Evolutionary conservation across 768 basidiomycete species (phyloP).

Genomic region (Coprinopsis marcescibilis): DNA sequence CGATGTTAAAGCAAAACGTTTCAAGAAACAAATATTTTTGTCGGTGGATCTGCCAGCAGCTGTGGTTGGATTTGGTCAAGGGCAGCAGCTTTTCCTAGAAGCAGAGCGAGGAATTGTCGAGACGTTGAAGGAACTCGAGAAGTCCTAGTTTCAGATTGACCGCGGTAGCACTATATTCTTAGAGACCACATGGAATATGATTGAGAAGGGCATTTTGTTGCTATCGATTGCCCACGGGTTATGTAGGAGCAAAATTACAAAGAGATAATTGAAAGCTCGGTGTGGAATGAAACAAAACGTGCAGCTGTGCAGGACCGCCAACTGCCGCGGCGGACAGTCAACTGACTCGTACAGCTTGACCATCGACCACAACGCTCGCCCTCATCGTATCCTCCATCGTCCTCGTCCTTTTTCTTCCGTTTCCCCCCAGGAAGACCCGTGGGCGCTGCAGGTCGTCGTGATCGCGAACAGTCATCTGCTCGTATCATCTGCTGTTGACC

Average conservation of each 20-base stretch:
- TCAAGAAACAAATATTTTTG: slow-evolving; percentile 65
- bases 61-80: slow-evolving; percentile 42
- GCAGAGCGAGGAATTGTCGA: slow-evolving; percentile 59
- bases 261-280: background rate
- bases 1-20: slow-evolving; percentile 51
- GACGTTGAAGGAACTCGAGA: slow-evolving; percentile 31
- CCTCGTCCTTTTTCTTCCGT: background rate
- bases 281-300: slow-evolving; percentile 2
- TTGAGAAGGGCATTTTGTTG: background rate
- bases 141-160: slow-evolving; percentile 6
- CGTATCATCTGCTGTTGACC: background rate
- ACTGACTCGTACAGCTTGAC: slow-evolving; percentile 10
- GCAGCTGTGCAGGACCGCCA: slow-evolving; percentile 2
- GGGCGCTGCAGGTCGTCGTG: slow-evolving; percentile 4
- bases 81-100: slow-evolving; percentile 41
- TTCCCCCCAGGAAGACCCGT: background rate
- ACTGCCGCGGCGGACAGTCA: slow-evolving; percentile 10
- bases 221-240: slow-evolving; percentile 4
- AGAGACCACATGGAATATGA: slow-evolving; percentile 1
- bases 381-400: slow-evolving; percentile 6
- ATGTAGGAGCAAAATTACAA: background rate
- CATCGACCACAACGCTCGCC: slow-evolving; percentile 5
- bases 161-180: background rate
- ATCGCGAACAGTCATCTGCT: slow-evolving; percentile 3
- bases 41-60: slow-evolving; percentile 51